These are phyloP conservation scores for Penicillium paneum DNA, from an alignment of 2,329 filamentous ascomycete species.

Conservation along the genomic window DNA sequence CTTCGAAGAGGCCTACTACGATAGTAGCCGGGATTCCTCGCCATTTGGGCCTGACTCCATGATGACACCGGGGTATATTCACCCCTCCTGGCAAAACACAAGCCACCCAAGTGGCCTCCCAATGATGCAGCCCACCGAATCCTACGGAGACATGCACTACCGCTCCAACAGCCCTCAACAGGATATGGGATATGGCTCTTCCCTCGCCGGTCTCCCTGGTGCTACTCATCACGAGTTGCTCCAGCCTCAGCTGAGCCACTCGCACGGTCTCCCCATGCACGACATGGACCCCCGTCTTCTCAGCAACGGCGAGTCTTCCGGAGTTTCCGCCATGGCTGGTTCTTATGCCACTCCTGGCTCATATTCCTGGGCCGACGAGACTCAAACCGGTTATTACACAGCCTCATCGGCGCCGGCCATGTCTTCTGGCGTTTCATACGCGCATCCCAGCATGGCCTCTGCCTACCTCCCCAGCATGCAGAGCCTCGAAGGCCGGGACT, in stretches of 20 bases:
- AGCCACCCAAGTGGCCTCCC: conserved; percentile 54
- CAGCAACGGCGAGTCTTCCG: conserved; percentile 24
- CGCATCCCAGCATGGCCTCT: not conserved
- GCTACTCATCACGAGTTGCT: conserved; percentile 45
- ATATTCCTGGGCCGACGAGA: conserved; percentile 12
- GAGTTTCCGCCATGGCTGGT: conserved; percentile 7
- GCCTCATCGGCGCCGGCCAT: not conserved
- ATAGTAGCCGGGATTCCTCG: conserved; percentile 35
- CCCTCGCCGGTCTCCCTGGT: conserved; percentile 45
- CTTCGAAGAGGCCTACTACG: conserved; percentile 26
- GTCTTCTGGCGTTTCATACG: conserved; percentile 11
- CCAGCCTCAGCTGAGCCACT: conserved; percentile 29
- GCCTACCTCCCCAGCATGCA: conserved; percentile 12
- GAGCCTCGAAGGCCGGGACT: conserved; percentile 3
- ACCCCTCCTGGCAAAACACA: conserved; percentile 50
- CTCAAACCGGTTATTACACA: not conserved
- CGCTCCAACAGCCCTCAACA: conserved; percentile 30
- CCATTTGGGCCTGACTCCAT: conserved; percentile 31
- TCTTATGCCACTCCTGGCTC: not conserved
- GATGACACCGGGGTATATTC: conserved; percentile 32
- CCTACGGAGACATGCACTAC: conserved; percentile 45
- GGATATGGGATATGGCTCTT: conserved; percentile 31
- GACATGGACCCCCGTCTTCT: conserved; percentile 46
- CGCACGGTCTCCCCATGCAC: conserved; percentile 25
- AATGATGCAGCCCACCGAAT: conserved; percentile 42